These are phyloP conservation scores for Saccharum hybrid DNA, from an alignment of 202 grass and related monocot genomes.

Conservation along the genomic window DNA sequence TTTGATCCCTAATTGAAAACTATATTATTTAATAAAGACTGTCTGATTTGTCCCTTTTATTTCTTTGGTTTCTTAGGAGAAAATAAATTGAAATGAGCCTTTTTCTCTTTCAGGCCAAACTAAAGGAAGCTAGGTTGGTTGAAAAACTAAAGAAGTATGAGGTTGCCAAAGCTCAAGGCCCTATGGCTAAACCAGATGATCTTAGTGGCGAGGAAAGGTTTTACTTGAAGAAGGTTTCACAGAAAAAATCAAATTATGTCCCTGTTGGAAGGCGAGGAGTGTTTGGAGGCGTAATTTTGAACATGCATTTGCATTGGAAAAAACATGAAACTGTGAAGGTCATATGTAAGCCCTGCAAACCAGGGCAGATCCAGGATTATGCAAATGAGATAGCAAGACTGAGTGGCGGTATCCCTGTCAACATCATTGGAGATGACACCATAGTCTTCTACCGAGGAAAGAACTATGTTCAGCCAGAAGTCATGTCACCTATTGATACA, in stretches of 20 bases:
- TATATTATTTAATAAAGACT: not conserved
- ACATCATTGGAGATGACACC: slow-evolving; percentile 73
- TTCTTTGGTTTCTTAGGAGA: not conserved
- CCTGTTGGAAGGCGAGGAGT: slow-evolving; percentile 86
- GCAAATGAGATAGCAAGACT: slow-evolving; percentile 76
- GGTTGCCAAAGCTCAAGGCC: slow-evolving; percentile 73
- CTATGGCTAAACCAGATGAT: slow-evolving; percentile 60
- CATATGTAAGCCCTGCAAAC: slow-evolving; percentile 89
- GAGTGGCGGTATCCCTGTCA: slow-evolving; percentile 77
- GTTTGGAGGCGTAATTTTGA: slow-evolving; percentile 89
- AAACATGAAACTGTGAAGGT: slow-evolving; percentile 95
- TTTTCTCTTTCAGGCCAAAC: slow-evolving; percentile 67
- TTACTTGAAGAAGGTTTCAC: slow-evolving; percentile 88
- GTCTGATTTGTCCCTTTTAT: slow-evolving; percentile 3
- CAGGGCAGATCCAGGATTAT: slow-evolving; percentile 86
- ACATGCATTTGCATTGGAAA: slow-evolving; percentile 99
- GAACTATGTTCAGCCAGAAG: slow-evolving; percentile 87
- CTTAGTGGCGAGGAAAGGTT: slow-evolving; percentile 77
- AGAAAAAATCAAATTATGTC: slow-evolving; percentile 94
- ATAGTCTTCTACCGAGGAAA: slow-evolving; percentile 92
- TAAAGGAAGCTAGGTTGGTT: slow-evolving; percentile 79
- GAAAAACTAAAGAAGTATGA: slow-evolving; percentile 89
- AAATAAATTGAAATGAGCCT: not conserved
- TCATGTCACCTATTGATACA: slow-evolving; percentile 92
- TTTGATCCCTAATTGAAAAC: not conserved